Evolutionary conservation across 768 basidiomycete species (phyloP).

Genomic region (Rhodosporidiobolus odoratus): DNA sequence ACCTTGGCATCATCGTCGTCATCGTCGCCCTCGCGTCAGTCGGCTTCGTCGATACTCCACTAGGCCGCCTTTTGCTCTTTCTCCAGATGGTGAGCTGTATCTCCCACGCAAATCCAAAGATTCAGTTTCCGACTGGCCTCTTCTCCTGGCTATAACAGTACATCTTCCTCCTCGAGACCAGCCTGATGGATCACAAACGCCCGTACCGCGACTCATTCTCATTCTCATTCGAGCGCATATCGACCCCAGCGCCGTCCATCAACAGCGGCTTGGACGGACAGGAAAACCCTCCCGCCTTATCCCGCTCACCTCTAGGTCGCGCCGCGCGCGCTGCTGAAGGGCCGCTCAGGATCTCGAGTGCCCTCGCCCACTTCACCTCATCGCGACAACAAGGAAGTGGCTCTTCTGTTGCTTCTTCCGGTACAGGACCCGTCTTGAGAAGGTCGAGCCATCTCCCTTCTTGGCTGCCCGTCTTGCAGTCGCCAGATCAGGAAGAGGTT

Average conservation of each 20-base stretch:
- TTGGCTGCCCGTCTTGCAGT: neutral
- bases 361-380: neutral
- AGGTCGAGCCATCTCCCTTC: neutral
- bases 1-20: neutral
- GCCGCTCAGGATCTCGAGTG: too few species aligned
- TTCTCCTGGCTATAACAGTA: neutral
- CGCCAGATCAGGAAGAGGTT: neutral
- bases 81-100: neutral
- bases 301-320: neutral
- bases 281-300: neutral
- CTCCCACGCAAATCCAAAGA: neutral
- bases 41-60: neutral
- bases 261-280: too few species aligned
- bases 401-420: too few species aligned
- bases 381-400: neutral
- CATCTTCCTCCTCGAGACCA: constrained; percentile 6
- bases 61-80: neutral
- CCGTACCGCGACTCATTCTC: constrained; percentile 4
- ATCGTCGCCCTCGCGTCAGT: neutral
- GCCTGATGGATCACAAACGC: constrained; percentile 1
- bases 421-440: neutral
- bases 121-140: neutral
- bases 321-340: neutral
- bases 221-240: neutral
- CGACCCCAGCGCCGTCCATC: neutral